phyloP scores from a whole-genome alignment of 2,329 filamentous ascomycete species.

The Monosporascus sp. region DNA sequence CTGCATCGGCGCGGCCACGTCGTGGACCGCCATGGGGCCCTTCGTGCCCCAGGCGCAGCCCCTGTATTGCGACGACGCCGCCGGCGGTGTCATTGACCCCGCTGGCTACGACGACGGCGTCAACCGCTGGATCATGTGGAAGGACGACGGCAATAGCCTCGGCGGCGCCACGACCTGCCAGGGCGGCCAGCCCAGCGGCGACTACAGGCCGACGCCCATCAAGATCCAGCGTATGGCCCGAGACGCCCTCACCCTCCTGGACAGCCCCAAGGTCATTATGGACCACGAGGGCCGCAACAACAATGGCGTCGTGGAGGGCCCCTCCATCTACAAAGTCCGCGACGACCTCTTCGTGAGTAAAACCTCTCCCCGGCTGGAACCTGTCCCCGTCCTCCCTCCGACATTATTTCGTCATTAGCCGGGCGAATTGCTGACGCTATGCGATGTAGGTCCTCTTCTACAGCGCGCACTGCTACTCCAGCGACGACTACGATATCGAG shows the following conservation, averaged over 20 bases:
- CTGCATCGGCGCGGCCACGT: constrained; percentile 27
- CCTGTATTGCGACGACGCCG: constrained; percentile 22
- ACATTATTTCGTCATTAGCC: neutral
- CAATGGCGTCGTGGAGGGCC: constrained; percentile 26
- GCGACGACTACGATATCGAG: constrained; percentile 29
- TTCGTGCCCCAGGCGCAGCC: constrained; percentile 18
- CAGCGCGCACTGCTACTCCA: constrained; percentile 27
- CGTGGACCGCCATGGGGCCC: constrained; percentile 19
- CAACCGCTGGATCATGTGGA: constrained; percentile 27
- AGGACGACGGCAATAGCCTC: constrained; percentile 27
- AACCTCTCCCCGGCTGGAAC: too few relatives aligned
- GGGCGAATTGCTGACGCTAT: neutral
- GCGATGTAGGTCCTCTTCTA: constrained; percentile 20
- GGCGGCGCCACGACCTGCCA: constrained; percentile 26
- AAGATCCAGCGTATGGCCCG: constrained; percentile 24
- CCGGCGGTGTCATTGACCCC: constrained; percentile 26
- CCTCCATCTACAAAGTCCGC: constrained; percentile 22
- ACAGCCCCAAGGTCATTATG: constrained; percentile 18
- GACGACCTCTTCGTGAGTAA: constrained; percentile 17
- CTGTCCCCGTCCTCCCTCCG: neutral
- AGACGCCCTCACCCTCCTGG: constrained; percentile 22
- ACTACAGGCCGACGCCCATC: constrained; percentile 25
- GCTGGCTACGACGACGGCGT: constrained; percentile 26
- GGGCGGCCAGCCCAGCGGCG: constrained; percentile 16
- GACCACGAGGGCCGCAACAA: constrained; percentile 24